Conservation (phyloP, 2,329 filamentous ascomycete species). For the Colletotrichum sp. region DNA sequence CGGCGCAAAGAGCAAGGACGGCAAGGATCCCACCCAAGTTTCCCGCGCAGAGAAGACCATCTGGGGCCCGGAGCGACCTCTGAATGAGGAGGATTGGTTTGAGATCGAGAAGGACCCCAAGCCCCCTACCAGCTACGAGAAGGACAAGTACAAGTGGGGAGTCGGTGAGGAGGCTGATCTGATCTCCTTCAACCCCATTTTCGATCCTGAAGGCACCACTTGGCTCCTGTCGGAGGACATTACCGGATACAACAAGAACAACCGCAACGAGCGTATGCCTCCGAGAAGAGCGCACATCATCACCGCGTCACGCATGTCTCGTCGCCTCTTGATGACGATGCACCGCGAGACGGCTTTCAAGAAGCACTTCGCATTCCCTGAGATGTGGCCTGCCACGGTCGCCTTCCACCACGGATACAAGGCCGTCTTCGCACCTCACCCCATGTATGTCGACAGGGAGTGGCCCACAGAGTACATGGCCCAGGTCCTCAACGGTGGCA, state of each 20-base stretch:
- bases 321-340: constrained; percentile 82
- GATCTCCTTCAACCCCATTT: constrained; percentile 90
- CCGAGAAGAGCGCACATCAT: constrained; percentile 87
- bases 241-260: constrained; percentile 77
- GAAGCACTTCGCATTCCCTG: constrained; percentile 90
- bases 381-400: constrained; percentile 93
- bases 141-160: constrained; percentile 85
- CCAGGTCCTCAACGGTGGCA: constrained; percentile 79
- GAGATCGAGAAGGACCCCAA: constrained; percentile 74
- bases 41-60: constrained; percentile 65
- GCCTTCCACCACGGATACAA: constrained; percentile 93
- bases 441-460: constrained; percentile 83
- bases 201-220: constrained; percentile 84
- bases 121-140: constrained; percentile 75
- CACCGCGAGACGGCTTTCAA: constrained; percentile 85
- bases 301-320: constrained; percentile 83
- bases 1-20: constrained; percentile 42
- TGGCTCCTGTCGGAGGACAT: constrained; percentile 86
- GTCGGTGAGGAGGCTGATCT: constrained; percentile 90
- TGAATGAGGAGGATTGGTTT: constrained; percentile 72
- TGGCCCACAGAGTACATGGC: constrained; percentile 85
- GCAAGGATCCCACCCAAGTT: constrained; percentile 4
- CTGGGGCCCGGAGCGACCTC: constrained; percentile 83
- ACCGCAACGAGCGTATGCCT: constrained; percentile 58
- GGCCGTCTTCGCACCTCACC: constrained; percentile 89